phyloP scores from a whole-genome alignment of 805 yeast species.

The Monosporozyma servazzii region DNA sequence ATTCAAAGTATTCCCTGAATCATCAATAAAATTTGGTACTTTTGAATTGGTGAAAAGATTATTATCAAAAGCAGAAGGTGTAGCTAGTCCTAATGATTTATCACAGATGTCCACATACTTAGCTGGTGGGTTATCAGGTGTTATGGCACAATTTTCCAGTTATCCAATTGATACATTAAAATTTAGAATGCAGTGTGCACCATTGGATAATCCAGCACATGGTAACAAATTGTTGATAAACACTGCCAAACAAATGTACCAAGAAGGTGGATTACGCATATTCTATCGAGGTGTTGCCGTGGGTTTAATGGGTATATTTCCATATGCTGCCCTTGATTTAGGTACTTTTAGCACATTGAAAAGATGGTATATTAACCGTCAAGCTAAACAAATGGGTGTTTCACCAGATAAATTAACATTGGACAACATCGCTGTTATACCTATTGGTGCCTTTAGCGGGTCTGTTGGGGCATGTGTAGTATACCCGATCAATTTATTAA shows the following conservation, averaged over 20 bases:
- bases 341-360: slow-evolving; percentile 89
- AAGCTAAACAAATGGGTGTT: slow-evolving; percentile 45
- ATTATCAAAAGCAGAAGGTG: slow-evolving; percentile 68
- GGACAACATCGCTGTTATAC: slow-evolving; percentile 71
- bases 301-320: slow-evolving; percentile 94
- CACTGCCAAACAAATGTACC: slow-evolving; percentile 71
- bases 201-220: slow-evolving; percentile 49
- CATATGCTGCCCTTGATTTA: slow-evolving; percentile 91
- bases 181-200: slow-evolving; percentile 88
- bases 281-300: slow-evolving; percentile 84
- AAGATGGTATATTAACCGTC: slow-evolving; percentile 57
- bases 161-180: slow-evolving; percentile 94
- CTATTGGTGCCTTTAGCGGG: slow-evolving; percentile 93
- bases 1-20: slow-evolving; percentile 91
- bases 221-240: slow-evolving; percentile 53
- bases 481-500: slow-evolving; percentile 80
- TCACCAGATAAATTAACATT: slow-evolving; percentile 59
- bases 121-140: slow-evolving; percentile 96
- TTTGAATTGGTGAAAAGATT: slow-evolving; percentile 79
- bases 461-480: slow-evolving; percentile 93
- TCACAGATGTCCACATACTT: slow-evolving; percentile 73
- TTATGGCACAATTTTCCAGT: slow-evolving; percentile 81
- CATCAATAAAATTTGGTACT: slow-evolving; percentile 94
- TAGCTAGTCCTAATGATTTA: slow-evolving; percentile 55
- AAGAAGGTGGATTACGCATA: slow-evolving; percentile 64